Base-by-base conservation (phyloP, 2,329 filamentous ascomycete genomes). In the Colletotrichum australisinense region DNA sequence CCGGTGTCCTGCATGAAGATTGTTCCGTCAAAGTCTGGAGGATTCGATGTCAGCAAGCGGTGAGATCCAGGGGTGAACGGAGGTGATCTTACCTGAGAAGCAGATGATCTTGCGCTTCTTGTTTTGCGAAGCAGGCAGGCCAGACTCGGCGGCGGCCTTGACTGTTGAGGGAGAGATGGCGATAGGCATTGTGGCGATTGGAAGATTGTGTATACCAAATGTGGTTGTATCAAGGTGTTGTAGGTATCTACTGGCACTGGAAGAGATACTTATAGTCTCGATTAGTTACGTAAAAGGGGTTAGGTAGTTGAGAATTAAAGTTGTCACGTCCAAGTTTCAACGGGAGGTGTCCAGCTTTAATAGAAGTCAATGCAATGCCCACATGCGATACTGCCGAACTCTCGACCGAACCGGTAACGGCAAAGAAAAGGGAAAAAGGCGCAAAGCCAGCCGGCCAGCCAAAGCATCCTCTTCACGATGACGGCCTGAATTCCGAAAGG, bases 1-100 rank as follows among this genome's bases (percentile, higher is more conserved):
- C 92, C 92, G 1, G 90, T 93, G 76, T 92, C 90, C 85, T 93
- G 90, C 87, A 92, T 91, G 84, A 92, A 93, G 75, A 93, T 93
- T 4, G 91, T 93, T 75, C 91, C 91, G 80, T 93, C 91, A 76
- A 93, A 93, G 81, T 93, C 91, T 92, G 72, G 35, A 62, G 9
- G 4, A 2, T 14, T 72, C 65, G 1, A 6, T 75, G 67, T 80
- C 72, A 78, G 75, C 52, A 30, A 22, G 63, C 59, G 24, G 24
- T 9, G 26, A 46, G 14, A 49, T 38, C 9, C 16, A 42, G 16
- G 38, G 38, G 38, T 42, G 38, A 19, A 24, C 16, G 32, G 55
- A 5, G 16, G 4, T 62, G 52, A 67, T 73, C 82, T 65, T 84
- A 89, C 87, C 88, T 77, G 88, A 90, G 78, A 90, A 90, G 79